Evolutionary conservation across 176 grass and related monocot genomes (phyloP), one percentile per base, ranked within the genome.

Genomic region (Typha latifolia): DNA sequence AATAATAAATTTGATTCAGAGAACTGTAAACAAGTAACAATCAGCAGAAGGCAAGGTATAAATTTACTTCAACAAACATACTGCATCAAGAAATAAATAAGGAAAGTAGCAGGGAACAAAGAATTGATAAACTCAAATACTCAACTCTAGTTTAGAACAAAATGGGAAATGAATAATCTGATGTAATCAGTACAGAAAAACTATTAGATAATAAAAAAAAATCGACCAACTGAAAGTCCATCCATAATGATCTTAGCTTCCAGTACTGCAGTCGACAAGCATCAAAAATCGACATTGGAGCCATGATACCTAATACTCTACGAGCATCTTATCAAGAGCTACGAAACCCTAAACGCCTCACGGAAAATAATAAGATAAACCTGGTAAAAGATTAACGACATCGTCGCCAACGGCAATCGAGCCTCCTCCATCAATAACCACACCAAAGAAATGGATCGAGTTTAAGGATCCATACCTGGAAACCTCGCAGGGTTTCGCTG

Each of bases 401-500:
- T 16, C 16, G 53, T 59, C 16, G 18, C 37, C 37, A 43, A 59
- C 16, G 6, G 53, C 16, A 21, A 59, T 59, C 53, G 53, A 59
- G 18, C 53, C n/a, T 68, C 48, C 51, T 77, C 51, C 69, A 67
- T 57, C 71, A 53, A 59, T 51, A 74, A 74, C 14, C 8, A 49
- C 13, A 20, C 13, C 21, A 55, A 66, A 37, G 19, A 75, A 49
- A 71, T 19, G 53, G 37, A 43, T 43, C 16, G 51, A 47, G 51
- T 15, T 32, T 48, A 47, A 21, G 48, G 27, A 64, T 5, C 16
- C 59, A 55, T 29, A 78, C 75, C 75, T 64, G 19, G 5, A 34
- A 20, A 48, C 62, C 13, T 64, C 34, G 20, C 8, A 26, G 31
- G 14, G 10, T 62, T 61, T 32, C 18, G 13, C 75, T 26, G 22